Conservation (phyloP, 2,329 filamentous ascomycete species). For the Ascochyta lentis region DNA sequence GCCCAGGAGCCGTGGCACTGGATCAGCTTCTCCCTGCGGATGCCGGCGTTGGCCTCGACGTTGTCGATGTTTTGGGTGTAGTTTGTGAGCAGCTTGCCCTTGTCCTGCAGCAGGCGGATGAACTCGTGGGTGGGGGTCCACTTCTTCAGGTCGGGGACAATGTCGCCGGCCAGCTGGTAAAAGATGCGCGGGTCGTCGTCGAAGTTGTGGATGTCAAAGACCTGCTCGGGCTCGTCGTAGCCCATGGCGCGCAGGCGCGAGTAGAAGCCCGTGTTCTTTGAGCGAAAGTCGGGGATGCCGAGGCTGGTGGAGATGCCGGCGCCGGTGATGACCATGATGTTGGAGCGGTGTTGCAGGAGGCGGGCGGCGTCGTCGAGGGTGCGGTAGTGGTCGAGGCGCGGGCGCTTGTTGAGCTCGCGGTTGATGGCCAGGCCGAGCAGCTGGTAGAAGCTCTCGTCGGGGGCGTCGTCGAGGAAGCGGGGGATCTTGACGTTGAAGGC, state of each 20-base stretch:
- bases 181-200: constrained; percentile 85
- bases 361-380: constrained; percentile 84
- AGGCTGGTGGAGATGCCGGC: constrained; percentile 96
- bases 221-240: constrained; percentile 84
- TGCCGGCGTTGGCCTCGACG: constrained; percentile 85
- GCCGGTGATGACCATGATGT: constrained; percentile 93
- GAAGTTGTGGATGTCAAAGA: constrained; percentile 91
- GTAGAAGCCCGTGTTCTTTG: constrained; percentile 90
- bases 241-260: constrained; percentile 81
- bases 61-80: constrained; percentile 99
- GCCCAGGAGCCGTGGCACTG: constrained; percentile 98
- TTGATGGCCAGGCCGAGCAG: constrained; percentile 79
- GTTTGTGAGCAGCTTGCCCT: constrained; percentile 90
- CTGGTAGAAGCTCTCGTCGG: constrained; percentile 77
- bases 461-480: constrained; percentile 71
- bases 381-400: constrained; percentile 81
- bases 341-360: constrained; percentile 74
- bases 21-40: constrained; percentile 80
- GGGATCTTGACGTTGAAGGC: constrained; percentile 83
- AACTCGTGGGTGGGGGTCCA: constrained; percentile 95
- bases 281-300: constrained; percentile 96
- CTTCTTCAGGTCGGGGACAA: constrained; percentile 78
- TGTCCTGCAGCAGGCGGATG: constrained; percentile 85
- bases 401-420: constrained; percentile 80
- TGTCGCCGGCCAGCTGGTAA: constrained; percentile 89